Percentiles rank a stretch among this genome's conserved stretches.
Conservation (phyloP, 345 rosid genomes). For the Brassica carinata region DNA sequence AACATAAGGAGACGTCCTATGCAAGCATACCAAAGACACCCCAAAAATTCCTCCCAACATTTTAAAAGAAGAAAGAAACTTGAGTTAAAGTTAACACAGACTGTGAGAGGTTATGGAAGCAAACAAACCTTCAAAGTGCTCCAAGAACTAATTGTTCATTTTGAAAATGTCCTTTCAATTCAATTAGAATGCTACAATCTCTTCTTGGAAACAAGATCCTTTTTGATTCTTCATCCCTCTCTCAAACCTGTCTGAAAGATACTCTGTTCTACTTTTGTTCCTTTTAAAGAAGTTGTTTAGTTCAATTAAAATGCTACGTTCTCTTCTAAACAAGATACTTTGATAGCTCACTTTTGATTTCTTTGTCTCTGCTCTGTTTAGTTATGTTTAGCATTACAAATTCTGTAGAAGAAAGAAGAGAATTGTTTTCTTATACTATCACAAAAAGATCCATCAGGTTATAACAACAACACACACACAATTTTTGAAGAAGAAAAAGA, state of each 20-base stretch:
- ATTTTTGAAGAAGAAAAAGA: not conserved
- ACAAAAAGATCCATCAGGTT: slow-evolving; percentile 18
- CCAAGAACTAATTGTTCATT: not conserved
- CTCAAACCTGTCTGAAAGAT: not conserved
- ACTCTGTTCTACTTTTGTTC: not conserved
- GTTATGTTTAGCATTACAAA: not conserved
- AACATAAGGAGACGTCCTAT: not conserved
- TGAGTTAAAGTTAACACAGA: not conserved
- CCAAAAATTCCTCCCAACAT: not conserved
- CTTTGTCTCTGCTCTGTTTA: not conserved
- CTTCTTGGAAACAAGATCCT: not conserved
- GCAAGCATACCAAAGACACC: not conserved
- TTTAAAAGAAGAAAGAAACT: not conserved
- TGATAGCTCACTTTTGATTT: not conserved
- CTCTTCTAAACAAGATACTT: not conserved
- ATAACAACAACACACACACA: slow-evolving; percentile 13
- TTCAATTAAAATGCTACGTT: not conserved
- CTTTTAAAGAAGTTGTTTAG: not conserved
- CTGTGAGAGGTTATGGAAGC: not conserved
- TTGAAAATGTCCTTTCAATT: not conserved
- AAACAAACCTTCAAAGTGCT: not conserved
- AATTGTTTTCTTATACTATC: not conserved
- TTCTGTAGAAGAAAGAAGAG: not conserved
- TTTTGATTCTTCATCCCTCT: not conserved
- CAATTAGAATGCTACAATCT: not conserved